A percentile compares a stretch with the other conserved stretches of the same genome.
Evolutionary conservation across 331 rosid genomes (phyloP).

Genomic region (Dryas integrifolia): DNA sequence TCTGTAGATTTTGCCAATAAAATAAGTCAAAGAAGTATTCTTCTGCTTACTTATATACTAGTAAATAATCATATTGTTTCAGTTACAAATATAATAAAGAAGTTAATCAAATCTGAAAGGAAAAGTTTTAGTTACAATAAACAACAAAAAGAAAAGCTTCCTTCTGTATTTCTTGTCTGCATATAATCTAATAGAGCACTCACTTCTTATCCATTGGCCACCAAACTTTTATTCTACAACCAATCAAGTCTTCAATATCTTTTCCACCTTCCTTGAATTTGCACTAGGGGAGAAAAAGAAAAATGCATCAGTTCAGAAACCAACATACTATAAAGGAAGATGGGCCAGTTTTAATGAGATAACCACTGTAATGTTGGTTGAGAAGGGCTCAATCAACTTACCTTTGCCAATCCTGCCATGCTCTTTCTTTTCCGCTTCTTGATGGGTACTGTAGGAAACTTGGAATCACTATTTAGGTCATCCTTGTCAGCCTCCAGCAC

Average conservation of each 20-base stretch:
- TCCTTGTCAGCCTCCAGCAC: slow-evolving; percentile 40
- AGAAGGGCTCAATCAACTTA: slow-evolving; percentile 28
- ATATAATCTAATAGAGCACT: slow-evolving; percentile 36
- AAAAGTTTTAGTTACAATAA: not conserved
- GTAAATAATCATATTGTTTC: slow-evolving; percentile 7
- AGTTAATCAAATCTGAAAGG: not conserved
- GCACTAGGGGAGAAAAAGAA: slow-evolving; percentile 44
- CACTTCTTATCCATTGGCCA: slow-evolving; percentile 94
- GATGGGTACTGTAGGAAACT: slow-evolving; percentile 45
- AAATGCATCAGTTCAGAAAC: slow-evolving; percentile 26
- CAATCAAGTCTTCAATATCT: slow-evolving; percentile 74
- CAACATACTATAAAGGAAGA: not conserved
- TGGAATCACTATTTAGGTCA: slow-evolving; percentile 36
- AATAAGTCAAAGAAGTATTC: slow-evolving; percentile 30
- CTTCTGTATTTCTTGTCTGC: not conserved
- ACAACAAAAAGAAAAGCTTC: not conserved
- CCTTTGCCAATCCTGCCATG: slow-evolving; percentile 69
- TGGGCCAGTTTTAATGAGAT: slow-evolving; percentile 5
- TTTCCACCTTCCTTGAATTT: slow-evolving; percentile 51
- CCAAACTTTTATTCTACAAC: slow-evolving; percentile 96
- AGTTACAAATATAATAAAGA: not conserved
- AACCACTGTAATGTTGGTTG: slow-evolving; percentile 7
- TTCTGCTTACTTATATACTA: not conserved
- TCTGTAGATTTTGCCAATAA: slow-evolving; percentile 38
- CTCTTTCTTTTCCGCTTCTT: slow-evolving; percentile 71